phyloP scores from a whole-genome alignment of 2,329 filamentous ascomycete genomes.

The Ophiostoma quercus region DNA sequence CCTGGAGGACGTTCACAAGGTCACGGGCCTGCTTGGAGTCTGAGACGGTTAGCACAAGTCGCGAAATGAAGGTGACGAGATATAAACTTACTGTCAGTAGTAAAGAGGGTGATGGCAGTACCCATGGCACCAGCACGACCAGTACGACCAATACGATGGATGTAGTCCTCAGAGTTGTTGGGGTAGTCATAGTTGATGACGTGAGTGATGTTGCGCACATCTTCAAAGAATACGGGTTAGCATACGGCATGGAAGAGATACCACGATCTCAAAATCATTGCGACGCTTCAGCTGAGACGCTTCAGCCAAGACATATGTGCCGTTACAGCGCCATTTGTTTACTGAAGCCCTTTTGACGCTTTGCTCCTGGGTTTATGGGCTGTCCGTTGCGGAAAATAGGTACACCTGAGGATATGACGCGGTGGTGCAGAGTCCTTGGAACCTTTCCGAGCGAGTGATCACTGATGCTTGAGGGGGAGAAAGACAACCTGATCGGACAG shows the following conservation, averaged over 20 bases:
- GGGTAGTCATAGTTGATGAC: slow-evolving; percentile 99
- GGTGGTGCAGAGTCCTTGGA: slow-evolving; percentile 20
- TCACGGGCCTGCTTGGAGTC: slow-evolving; percentile 95
- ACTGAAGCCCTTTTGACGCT: slow-evolving; percentile 44
- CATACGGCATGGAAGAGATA: slow-evolving; percentile 43
- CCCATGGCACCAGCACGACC: slow-evolving; percentile 90
- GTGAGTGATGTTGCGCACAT: slow-evolving; percentile 99
- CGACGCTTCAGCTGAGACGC: slow-evolving; percentile 60
- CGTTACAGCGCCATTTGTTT: slow-evolving; percentile 36
- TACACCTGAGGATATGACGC: slow-evolving; percentile 45
- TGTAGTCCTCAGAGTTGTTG: slow-evolving; percentile 98
- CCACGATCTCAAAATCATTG: slow-evolving; percentile 43
- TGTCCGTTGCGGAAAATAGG: slow-evolving; percentile 53
- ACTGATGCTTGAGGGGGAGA: slow-evolving; percentile 44
- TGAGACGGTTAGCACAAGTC: slow-evolving; percentile 33
- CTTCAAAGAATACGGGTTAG: slow-evolving; percentile 77
- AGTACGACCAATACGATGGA: slow-evolving; percentile 93
- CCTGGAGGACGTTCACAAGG: slow-evolving; percentile 83
- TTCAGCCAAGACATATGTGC: slow-evolving; percentile 50
- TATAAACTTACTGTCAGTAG: slow-evolving; percentile 84
- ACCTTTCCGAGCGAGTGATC: slow-evolving; percentile 20
- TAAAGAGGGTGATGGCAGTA: slow-evolving; percentile 97
- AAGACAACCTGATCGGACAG: slow-evolving; percentile 58
- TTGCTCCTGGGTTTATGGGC: slow-evolving; percentile 54
- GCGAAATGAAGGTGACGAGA: not conserved